Evolutionary conservation across 306 rosid species (phyloP).

Genomic region (Clitoria ternatea): DNA sequence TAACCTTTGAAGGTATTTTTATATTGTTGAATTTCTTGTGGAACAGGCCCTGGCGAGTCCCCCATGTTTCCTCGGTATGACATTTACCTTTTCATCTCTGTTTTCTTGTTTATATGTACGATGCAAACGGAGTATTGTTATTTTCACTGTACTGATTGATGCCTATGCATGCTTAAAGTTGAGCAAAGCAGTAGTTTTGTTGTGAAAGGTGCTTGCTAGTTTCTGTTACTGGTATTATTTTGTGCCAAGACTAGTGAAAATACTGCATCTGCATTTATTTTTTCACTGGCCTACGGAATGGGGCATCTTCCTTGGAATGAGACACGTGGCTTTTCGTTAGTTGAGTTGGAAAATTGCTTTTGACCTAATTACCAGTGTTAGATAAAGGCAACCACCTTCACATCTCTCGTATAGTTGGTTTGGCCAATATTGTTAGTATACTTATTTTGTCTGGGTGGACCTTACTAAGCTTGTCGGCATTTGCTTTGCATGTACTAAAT

Average conservation of each 20-base stretch:
- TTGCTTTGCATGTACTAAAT: conserved; percentile 15
- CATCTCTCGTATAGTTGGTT: conserved; percentile 6
- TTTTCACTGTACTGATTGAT: neutral
- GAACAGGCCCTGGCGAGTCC: conserved; percentile 78
- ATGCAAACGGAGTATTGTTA: neutral
- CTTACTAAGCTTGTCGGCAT: neutral
- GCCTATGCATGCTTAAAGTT: neutral
- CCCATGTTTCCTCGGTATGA: conserved; percentile 78
- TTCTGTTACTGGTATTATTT: neutral
- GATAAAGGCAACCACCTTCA: neutral
- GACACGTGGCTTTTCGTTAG: neutral
- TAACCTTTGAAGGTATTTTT: conserved; percentile 22
- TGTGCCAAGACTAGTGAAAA: neutral
- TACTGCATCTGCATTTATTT: neutral
- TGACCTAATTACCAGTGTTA: neutral
- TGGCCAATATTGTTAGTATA: neutral
- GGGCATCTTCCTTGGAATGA: neutral
- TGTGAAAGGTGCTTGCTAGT: neutral
- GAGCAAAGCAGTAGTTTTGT: neutral
- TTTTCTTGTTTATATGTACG: neutral
- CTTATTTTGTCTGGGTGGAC: neutral
- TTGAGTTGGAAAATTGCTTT: conserved; percentile 3
- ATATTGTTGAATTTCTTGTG: conserved; percentile 39
- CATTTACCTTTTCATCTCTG: neutral
- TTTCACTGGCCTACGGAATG: neutral